These are phyloP conservation scores for Dactylellina sp. DNA, from an alignment of 2,329 filamentous ascomycete genomes.

Conservation along the genomic window DNA sequence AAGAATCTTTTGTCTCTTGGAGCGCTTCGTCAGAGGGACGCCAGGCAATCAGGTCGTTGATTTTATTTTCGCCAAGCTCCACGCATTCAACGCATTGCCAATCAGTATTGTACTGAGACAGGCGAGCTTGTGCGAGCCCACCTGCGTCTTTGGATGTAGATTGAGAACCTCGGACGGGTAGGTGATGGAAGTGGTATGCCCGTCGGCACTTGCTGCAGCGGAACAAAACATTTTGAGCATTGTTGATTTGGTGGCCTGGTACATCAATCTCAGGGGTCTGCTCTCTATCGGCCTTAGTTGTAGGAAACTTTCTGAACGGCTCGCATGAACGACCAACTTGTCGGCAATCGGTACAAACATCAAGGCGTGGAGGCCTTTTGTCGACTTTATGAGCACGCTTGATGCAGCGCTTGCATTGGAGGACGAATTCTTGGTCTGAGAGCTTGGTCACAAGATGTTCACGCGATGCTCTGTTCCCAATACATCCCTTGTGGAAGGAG, in stretches of 20 bases:
- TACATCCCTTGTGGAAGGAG: slow-evolving; percentile 83
- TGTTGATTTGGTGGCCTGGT: slow-evolving; percentile 75
- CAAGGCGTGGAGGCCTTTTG: slow-evolving; percentile 74
- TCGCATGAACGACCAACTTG: slow-evolving; percentile 75
- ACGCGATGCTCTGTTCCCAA: slow-evolving; percentile 77
- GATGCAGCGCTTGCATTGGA: slow-evolving; percentile 91
- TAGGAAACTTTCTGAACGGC: slow-evolving; percentile 81
- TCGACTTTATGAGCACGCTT: slow-evolving; percentile 77
- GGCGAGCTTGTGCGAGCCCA: slow-evolving; percentile 67
- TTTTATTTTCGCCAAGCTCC: slow-evolving; percentile 71
- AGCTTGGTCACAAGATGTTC: slow-evolving; percentile 94
- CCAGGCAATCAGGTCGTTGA: slow-evolving; percentile 88
- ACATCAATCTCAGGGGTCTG: slow-evolving; percentile 65
- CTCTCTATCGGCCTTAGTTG: slow-evolving; percentile 64
- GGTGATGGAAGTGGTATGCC: slow-evolving; percentile 85
- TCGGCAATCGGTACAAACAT: slow-evolving; percentile 78
- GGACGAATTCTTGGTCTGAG: slow-evolving; percentile 78
- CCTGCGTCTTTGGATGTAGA: slow-evolving; percentile 64
- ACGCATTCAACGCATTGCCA: slow-evolving; percentile 86
- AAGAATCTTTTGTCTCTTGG: slow-evolving; percentile 69
- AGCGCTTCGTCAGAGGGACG: slow-evolving; percentile 73
- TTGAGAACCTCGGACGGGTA: slow-evolving; percentile 68
- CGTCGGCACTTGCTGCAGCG: slow-evolving; percentile 82
- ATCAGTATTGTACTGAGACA: slow-evolving; percentile 77
- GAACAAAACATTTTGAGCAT: slow-evolving; percentile 80